Conservation (phyloP, 2,329 filamentous ascomycete species). For the Pseudogymnoascus sp. region DNA sequence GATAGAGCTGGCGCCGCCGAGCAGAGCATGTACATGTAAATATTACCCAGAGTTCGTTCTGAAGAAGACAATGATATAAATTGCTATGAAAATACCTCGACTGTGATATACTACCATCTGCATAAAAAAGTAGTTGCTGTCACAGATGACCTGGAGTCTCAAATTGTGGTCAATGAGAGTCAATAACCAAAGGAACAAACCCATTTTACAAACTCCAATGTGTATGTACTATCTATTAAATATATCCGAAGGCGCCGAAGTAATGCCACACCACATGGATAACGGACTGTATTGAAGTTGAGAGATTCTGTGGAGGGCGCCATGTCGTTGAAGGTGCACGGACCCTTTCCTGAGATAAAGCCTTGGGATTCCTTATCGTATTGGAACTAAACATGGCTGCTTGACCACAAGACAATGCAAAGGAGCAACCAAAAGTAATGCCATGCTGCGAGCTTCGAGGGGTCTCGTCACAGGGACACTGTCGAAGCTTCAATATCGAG, state of each 20-base stretch:
- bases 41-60: not conserved
- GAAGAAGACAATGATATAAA: not conserved
- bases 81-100: not conserved
- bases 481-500: not conserved
- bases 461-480: not conserved
- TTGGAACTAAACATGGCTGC: not conserved
- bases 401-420: not conserved
- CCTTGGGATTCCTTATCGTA: not conserved
- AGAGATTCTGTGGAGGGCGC: not conserved
- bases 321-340: not conserved
- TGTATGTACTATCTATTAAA: not conserved
- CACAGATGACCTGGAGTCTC: not conserved
- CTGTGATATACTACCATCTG: not conserved
- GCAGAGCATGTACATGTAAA: not conserved
- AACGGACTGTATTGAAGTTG: not conserved
- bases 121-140: not conserved
- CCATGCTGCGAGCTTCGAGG: constrained; percentile 3
- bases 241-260: not conserved
- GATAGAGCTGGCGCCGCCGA: not conserved
- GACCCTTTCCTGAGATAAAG: not conserved
- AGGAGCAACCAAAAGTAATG: not conserved
- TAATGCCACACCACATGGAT: not conserved
- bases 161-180: not conserved
- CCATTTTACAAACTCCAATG: too few relatives aligned
- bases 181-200: not conserved